A percentile compares a stretch with the other conserved stretches of the same genome.
These are phyloP conservation scores for Corynascus novoguineensis DNA, from an alignment of 495 filamentous ascomycete genomes.

Conservation along the genomic window DNA sequence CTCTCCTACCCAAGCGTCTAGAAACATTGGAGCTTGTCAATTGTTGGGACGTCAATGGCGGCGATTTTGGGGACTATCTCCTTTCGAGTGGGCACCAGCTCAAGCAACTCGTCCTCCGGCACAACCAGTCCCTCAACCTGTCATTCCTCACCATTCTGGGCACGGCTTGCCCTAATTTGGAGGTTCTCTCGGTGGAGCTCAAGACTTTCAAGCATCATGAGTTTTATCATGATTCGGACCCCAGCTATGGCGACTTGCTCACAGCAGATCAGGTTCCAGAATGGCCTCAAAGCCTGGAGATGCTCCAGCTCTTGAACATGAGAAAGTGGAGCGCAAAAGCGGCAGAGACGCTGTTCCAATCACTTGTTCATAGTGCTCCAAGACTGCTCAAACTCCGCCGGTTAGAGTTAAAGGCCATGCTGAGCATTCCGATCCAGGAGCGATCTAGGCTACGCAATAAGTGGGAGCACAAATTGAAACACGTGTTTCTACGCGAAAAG, in stretches of 20 bases:
- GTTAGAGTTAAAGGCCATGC: constrained; percentile 63
- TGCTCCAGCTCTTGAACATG: constrained; percentile 67
- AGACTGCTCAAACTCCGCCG: constrained; percentile 57
- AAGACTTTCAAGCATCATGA: constrained; percentile 56
- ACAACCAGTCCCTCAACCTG: constrained; percentile 72
- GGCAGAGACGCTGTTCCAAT: constrained; percentile 70
- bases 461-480: constrained; percentile 60
- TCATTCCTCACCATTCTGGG: constrained; percentile 60
- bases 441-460: constrained; percentile 65
- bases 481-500: constrained; percentile 57
- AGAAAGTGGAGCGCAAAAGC: constrained; percentile 59
- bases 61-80: constrained; percentile 56
- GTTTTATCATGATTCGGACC: constrained; percentile 56
- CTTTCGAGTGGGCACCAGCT: constrained; percentile 56
- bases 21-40: constrained; percentile 64
- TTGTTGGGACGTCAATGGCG: constrained; percentile 61
- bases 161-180: constrained; percentile 58
- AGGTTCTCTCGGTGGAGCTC: constrained; percentile 65
- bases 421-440: constrained; percentile 72
- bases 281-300: constrained; percentile 66
- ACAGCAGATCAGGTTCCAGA: constrained; percentile 54
- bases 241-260: constrained; percentile 62
- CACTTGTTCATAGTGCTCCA: constrained; percentile 62
- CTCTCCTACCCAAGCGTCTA: constrained; percentile 57
- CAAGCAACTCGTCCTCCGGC: constrained; percentile 58